Conservation (phyloP, 768 basidiomycete genomes). For the Kwoniella dendrophila region DNA sequence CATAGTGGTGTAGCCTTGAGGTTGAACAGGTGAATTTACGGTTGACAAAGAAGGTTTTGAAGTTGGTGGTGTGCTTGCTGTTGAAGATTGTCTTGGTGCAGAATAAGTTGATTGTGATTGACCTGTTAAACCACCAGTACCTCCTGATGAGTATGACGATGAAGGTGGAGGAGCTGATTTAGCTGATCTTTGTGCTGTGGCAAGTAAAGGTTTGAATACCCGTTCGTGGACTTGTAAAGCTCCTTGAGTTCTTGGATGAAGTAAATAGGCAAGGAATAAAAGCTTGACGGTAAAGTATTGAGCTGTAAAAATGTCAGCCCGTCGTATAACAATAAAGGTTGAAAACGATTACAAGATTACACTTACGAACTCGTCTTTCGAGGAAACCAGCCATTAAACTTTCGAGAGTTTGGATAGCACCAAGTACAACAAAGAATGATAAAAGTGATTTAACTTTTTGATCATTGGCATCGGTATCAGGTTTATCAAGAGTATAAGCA, state of each 20-base stretch:
- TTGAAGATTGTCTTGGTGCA: constrained; percentile 2
- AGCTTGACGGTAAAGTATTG: constrained; percentile 53
- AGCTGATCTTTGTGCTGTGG: constrained; percentile 7
- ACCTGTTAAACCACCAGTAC: no score
- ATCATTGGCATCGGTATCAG: constrained; percentile 20
- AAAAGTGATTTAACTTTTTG: constrained; percentile 36
- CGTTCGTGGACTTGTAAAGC: constrained; percentile 36
- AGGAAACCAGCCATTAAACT: constrained; percentile 41
- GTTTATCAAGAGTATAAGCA: constrained; percentile 32
- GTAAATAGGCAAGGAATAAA: constrained; percentile 49
- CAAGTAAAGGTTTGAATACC: constrained; percentile 30
- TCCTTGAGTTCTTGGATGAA: constrained; percentile 47
- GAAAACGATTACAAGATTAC: background rate
- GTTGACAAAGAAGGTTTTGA: constrained; percentile 20
- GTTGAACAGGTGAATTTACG: constrained; percentile 7
- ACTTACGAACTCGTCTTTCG: constrained; percentile 45
- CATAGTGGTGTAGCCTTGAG: constrained; percentile 13
- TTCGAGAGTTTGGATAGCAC: constrained; percentile 43
- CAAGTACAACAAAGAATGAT: constrained; percentile 46
- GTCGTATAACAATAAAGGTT: background rate
- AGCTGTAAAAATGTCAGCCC: constrained; percentile 22
- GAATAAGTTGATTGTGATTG: constrained; percentile 5
- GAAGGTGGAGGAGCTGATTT: constrained; percentile 3
- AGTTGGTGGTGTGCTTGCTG: constrained; percentile 15
- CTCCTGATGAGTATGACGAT: background rate